Evolutionary conservation across 805 yeast species (phyloP).

Genomic region (Maudiozyma barnettii): DNA sequence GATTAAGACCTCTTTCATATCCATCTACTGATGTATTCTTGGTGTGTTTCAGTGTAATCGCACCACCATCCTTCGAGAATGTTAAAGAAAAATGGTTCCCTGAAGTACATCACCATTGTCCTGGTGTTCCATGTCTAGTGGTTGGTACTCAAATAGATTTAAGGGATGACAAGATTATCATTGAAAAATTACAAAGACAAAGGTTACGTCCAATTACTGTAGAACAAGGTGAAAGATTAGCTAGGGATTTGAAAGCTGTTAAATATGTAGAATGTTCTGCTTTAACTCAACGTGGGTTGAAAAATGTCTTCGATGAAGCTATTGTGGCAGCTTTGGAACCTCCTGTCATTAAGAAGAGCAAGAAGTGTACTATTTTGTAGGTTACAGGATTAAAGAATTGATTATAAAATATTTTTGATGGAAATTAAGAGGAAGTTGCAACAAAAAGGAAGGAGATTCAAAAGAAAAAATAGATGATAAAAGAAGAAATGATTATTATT

Average conservation of each 20-base stretch:
- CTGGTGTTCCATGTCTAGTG: conserved; percentile 94
- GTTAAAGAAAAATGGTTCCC: conserved; percentile 99
- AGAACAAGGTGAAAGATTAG: conserved; percentile 86
- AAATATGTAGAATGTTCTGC: conserved; percentile 98
- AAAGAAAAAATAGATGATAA: no score
- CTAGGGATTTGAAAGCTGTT: conserved; percentile 89
- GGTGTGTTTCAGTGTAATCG: conserved; percentile 92
- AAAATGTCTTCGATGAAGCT: conserved; percentile 97
- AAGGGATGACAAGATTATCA: conserved; percentile 84
- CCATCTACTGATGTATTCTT: conserved; percentile 96
- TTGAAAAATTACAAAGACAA: conserved; percentile 84
- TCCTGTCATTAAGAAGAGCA: conserved; percentile 75
- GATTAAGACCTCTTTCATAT: conserved; percentile 90
- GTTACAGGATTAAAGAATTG: neutral
- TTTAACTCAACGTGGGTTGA: conserved; percentile 90
- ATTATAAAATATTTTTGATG: no score
- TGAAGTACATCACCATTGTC: conserved; percentile 95
- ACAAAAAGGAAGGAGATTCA: no score
- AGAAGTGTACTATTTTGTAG: conserved; percentile 71
- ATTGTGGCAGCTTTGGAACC: conserved; percentile 97
- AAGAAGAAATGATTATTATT: no score
- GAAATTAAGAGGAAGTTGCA: no score
- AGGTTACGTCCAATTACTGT: conserved; percentile 58
- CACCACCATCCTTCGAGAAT: conserved; percentile 95
- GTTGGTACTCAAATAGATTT: conserved; percentile 96